A percentile compares a stretch with the other conserved stretches of the same genome.
Evolutionary conservation across 78 protist species (phyloP).

Genomic region (Dictyostelium capitatum): DNA sequence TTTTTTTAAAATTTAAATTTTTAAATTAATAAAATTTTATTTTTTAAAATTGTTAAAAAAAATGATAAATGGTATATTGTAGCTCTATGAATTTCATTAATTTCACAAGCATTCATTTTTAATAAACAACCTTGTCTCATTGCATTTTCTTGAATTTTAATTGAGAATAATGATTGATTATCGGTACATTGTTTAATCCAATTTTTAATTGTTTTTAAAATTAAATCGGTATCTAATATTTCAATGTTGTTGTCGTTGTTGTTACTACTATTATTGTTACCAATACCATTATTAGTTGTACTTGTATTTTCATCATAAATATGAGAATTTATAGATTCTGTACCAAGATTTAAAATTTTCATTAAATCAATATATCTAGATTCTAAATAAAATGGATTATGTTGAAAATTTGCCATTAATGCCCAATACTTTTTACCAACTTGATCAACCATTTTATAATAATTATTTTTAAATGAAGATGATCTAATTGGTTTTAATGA

Average conservation of each 20-base stretch:
- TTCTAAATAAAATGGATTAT: slow-evolving; percentile 60
- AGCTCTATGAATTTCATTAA: slow-evolving; percentile 22
- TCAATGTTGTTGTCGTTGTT: neutral
- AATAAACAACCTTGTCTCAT: slow-evolving; percentile 52
- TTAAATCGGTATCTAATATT: neutral
- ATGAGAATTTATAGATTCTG: slow-evolving; percentile 37
- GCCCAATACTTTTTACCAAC: slow-evolving; percentile 43
- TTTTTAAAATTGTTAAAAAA: slow-evolving; percentile 7
- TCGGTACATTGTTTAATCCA: neutral
- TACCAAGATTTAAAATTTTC: neutral
- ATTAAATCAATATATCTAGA: slow-evolving; percentile 27
- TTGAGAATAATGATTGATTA: neutral
- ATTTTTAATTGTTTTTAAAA: neutral
- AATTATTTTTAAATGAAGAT: neutral
- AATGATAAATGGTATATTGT: slow-evolving; percentile 23
- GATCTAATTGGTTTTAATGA: slow-evolving; percentile 15
- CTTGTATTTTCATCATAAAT: neutral
- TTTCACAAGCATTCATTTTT: slow-evolving; percentile 41
- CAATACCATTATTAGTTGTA: neutral
- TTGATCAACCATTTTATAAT: neutral
- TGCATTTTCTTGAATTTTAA: slow-evolving; percentile 36
- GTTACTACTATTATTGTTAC: neutral
- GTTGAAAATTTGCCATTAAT: slow-evolving; percentile 37
- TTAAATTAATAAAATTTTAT: neutral
- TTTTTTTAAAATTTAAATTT: neutral